Base-by-base conservation (phyloP, 768 basidiomycete species). In the Termitomyces sp. region DNA sequence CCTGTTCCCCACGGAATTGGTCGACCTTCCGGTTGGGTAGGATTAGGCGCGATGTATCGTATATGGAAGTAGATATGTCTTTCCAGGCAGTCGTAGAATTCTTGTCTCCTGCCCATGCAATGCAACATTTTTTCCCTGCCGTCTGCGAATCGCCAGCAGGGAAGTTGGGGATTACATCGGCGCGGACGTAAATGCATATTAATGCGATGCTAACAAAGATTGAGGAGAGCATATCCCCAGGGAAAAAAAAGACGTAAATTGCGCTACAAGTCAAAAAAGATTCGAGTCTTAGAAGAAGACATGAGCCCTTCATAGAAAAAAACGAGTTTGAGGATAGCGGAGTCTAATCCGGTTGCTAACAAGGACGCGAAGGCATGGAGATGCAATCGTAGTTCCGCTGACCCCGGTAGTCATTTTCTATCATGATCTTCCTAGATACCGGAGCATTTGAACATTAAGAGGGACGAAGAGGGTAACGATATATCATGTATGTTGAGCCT, bases 1-100 rank as follows among this genome's bases (percentile, higher is more conserved):
- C 89, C 91, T 5, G 63, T 75, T 46, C 91, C 91, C 86, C 86
- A 93, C 1, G 84, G 77, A 46, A 91, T 85, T 11, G 68, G 62
- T 15, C 77, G 81, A 52, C 77, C 71, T 50, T 74, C 69, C 6
- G 85, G 82, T 64, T 91, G 85, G 1, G 71, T 81, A 11, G 72
- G 45, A 54, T 89, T 76, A 16, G 80, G 55, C 0, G 89, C 6
- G 82, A 64, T 2, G 76, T 76, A 44, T 73, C 69, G 65, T 75
- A 76, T 57, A 67, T 69, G 42, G 72, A 2, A 1, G 81, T 89
- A 59, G 77, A 72, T 84, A 88, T 90, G 59, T 75, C 70, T 68
- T 81, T 86, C 91, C 91, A 94, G 11, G 61, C 63, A 11, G 85
- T 84, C 15, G 80, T 79, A 4, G 75, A 77, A 24, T 63, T 58